Conservation (phyloP, 2,329 filamentous ascomycete species). For the Macrophomina phaseolina region DNA sequence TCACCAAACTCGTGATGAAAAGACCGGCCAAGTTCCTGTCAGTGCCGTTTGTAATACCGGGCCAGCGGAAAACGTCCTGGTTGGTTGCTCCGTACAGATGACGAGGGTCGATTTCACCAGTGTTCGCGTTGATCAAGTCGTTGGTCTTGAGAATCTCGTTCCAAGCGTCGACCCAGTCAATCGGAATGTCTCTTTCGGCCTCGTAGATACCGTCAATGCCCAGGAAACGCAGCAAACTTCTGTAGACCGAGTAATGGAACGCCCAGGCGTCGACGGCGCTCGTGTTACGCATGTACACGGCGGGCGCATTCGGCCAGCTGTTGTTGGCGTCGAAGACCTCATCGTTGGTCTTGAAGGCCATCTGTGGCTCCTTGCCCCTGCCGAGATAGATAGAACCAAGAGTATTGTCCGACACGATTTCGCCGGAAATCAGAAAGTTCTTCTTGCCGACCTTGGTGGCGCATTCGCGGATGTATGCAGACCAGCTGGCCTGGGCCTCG, state of each 20-base stretch:
- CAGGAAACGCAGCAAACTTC: constrained; percentile 35
- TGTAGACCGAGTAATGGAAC: constrained; percentile 70
- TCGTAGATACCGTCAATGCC: constrained; percentile 12
- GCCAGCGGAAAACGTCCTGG: constrained; percentile 71
- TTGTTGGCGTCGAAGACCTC: constrained; percentile 54
- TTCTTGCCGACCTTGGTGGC: constrained; percentile 62
- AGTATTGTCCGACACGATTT: constrained; percentile 55
- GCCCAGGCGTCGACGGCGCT: constrained; percentile 64
- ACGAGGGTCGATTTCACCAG: constrained; percentile 66
- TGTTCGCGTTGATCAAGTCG: constrained; percentile 65
- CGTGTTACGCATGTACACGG: constrained; percentile 57
- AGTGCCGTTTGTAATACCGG: constrained; percentile 62
- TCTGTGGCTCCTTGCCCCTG: constrained; percentile 63
- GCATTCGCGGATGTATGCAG: constrained; percentile 62
- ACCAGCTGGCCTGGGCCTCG: constrained; percentile 65
- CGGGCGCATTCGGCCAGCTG: constrained; percentile 45
- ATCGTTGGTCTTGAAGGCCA: constrained; percentile 55
- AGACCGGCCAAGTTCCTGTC: constrained; percentile 63
- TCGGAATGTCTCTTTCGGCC: constrained; percentile 17
- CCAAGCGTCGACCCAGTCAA: constrained; percentile 61
- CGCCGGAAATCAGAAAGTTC: constrained; percentile 69
- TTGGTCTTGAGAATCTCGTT: constrained; percentile 63
- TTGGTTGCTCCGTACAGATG: constrained; percentile 70
- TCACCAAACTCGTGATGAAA: constrained; percentile 64
- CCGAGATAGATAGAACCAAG: constrained; percentile 66